Evolutionary conservation across 108 stramenopile species (phyloP), one percentile per base, ranked within the genome.

Genomic region (Fragilaria crotonensis): DNA sequence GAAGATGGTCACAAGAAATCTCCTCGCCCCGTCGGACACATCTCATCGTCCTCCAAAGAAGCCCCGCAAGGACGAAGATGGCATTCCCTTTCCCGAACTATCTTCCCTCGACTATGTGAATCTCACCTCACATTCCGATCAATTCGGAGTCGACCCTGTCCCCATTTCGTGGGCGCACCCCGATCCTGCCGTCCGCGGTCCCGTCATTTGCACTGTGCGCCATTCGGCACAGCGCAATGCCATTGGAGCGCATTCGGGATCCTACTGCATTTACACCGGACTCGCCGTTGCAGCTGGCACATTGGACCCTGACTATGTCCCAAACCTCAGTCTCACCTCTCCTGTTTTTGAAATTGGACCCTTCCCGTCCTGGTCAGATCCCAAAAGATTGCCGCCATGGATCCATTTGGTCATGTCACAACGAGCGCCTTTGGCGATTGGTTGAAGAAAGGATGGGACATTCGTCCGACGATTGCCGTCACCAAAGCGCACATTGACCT

Each of bases 381-480:
- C 96, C 2, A 93, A 89, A 96, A 95, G 71, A 92, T 98, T 36
- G 87, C 83, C 0, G 76, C 90, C 4, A 90, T 99, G 54, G 98
- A 99, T 69, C 98, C 98, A 4, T 98, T 84, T 76, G 98, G 98
- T 4, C 96, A 96, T 61, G 48, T 96, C 32, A 75, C 66, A 5
- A 93, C 94, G 21, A 63, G 84, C 29, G 76, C 55, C 5, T 99
- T 88, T 72, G 67, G 65, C 2, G 78, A 84, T 30, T 97, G 93
- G 74, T 72, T 98, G 57, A 70, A 94, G 21, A 97, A 98, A 80
- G 98, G 97, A 52, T 96, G 90, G 69, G 98, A 99, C 63, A 92
- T 98, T 65, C 95, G 98, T 17, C 98, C 98, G 1, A 99, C 98
- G n/a, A 99, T 99, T 70, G 98, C 98, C 31, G 95, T 99, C n/a